phyloP scores from a whole-genome alignment of 768 basidiomycete genomes.

The Amylocystis lapponica region DNA sequence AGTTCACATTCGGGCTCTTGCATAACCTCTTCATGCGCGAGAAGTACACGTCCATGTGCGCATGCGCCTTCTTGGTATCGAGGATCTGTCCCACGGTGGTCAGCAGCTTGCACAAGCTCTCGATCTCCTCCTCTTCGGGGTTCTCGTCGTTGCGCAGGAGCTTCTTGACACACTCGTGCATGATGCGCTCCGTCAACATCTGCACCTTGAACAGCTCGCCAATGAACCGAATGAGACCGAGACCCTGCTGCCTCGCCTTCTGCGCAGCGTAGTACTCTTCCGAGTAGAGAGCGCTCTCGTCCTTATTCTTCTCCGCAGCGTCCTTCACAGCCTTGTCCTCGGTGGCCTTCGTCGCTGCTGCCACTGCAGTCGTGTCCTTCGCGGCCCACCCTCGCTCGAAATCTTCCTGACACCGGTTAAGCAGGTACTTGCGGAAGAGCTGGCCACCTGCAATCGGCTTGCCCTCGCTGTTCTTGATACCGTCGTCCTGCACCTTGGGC shows the following conservation, averaged over 20 bases:
- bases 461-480: slow-evolving; percentile 75
- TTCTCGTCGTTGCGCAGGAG: slow-evolving; percentile 88
- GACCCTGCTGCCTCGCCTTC: slow-evolving; percentile 95
- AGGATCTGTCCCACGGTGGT: slow-evolving; percentile 84
- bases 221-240: slow-evolving; percentile 96
- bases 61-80: slow-evolving; percentile 75
- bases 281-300: slow-evolving; percentile 72
- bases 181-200: slow-evolving; percentile 96
- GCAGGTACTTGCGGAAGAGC: slow-evolving; percentile 93
- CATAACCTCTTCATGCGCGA: slow-evolving; percentile 78
- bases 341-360: slow-evolving; percentile 72
- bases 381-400: slow-evolving; percentile 95
- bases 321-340: slow-evolving; percentile 78
- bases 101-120: slow-evolving; percentile 89
- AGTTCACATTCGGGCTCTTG: slow-evolving; percentile 66
- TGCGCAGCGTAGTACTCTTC: slow-evolving; percentile 90
- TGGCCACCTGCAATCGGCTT: slow-evolving; percentile 90
- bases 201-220: slow-evolving; percentile 98
- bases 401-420: slow-evolving; percentile 96
- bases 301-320: slow-evolving; percentile 53
- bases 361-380: slow-evolving; percentile 78
- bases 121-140: slow-evolving; percentile 97
- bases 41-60: slow-evolving; percentile 92
- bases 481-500: slow-evolving; percentile 81
- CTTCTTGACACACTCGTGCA: slow-evolving; percentile 98